A percentile compares a stretch with the other conserved stretches of the same genome.
phyloP scores from a whole-genome alignment of 2,329 filamentous ascomycete species.

The Huntiella savannae region DNA sequence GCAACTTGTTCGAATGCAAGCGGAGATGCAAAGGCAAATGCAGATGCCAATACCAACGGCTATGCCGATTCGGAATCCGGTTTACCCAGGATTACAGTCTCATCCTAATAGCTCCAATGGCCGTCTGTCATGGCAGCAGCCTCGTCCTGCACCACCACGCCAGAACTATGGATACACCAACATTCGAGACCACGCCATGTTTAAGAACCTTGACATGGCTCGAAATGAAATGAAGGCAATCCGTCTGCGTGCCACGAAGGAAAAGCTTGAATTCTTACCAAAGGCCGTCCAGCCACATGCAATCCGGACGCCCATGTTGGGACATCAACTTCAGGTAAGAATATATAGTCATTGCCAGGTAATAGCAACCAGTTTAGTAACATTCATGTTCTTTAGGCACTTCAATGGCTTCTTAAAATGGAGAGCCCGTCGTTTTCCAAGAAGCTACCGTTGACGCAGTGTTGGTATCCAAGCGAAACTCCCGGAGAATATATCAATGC shows the following conservation, averaged over 20 bases:
- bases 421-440: slow-evolving; percentile 49
- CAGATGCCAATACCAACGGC: too few relatives aligned
- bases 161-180: too few relatives aligned
- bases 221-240: background rate
- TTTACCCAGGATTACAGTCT: background rate
- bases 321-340: slow-evolving; percentile 51
- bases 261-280: slow-evolving; percentile 50
- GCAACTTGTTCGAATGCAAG: too few relatives aligned
- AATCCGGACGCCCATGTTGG: slow-evolving; percentile 49
- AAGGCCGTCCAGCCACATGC: slow-evolving; percentile 47
- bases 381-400: slow-evolving; percentile 30
- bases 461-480: too few relatives aligned
- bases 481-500: too few relatives aligned
- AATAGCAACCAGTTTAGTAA: background rate
- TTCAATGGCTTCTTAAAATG: slow-evolving; percentile 64
- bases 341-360: background rate
- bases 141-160: too few relatives aligned
- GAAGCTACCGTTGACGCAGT: too few relatives aligned
- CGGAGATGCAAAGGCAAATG: too few relatives aligned
- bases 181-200: background rate
- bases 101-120: too few relatives aligned
- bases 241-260: slow-evolving; percentile 26
- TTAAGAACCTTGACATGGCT: background rate
- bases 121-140: too few relatives aligned
- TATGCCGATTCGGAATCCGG: background rate